Evolutionary conservation across 768 basidiomycete species (phyloP).

Genomic region (Lactarius hatsudake): DNA sequence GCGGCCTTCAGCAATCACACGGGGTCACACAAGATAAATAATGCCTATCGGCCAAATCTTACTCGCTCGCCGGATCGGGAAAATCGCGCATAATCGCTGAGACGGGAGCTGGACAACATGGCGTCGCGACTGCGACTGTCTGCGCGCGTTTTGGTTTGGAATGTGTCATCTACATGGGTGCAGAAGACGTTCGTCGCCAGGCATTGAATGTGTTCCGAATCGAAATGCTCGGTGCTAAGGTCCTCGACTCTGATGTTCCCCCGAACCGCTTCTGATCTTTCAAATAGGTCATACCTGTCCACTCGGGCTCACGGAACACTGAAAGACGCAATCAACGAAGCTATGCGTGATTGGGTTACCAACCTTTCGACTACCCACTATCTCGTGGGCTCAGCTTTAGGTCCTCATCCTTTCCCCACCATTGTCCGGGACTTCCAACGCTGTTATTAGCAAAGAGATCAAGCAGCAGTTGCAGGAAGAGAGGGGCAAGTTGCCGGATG

Average conservation of each 20-base stretch:
- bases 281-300: constrained; percentile 82
- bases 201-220: constrained; percentile 98
- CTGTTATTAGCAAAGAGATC: constrained; percentile 92
- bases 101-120: constrained; percentile 98
- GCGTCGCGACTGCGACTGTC: constrained; percentile 97
- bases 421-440: constrained; percentile 98
- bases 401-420: constrained; percentile 98
- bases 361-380: constrained; percentile 94
- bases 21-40: constrained; percentile 99
- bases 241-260: constrained; percentile 29
- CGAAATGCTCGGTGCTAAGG: constrained; percentile 93
- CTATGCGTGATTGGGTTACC: constrained; percentile 98
- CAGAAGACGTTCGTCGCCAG: constrained; percentile 94
- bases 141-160: constrained; percentile 96
- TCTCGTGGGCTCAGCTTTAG: constrained; percentile 94
- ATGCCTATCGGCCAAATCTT: constrained; percentile 98
- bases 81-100: constrained; percentile 97
- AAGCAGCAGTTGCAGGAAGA: constrained; percentile 74
- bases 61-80: constrained; percentile 89
- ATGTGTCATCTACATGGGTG: constrained; percentile 97
- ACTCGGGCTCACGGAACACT: constrained; percentile 92
- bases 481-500: constrained; percentile 87
- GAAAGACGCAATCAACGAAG: constrained; percentile 98
- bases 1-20: constrained; percentile 76
- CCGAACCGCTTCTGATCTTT: background rate